Conservation (phyloP, 1,284 basidiomycete species). For the Somion occarium region DNA sequence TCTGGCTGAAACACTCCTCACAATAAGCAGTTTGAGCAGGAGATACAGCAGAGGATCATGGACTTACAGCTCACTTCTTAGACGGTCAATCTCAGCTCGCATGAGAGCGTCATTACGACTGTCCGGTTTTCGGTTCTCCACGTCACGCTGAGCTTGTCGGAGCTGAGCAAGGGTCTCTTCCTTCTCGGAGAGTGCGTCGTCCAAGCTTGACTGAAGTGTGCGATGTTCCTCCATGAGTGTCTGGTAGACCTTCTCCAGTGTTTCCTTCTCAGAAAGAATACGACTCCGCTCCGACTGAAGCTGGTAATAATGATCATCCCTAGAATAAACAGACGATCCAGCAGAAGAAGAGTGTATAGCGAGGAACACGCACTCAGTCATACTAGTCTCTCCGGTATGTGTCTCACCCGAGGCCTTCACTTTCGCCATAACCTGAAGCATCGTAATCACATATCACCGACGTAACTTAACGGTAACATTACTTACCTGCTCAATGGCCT, state of each 20-base stretch:
- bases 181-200: constrained; percentile 67
- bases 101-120: constrained; percentile 69
- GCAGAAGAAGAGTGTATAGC: constrained; percentile 1
- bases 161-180: constrained; percentile 62
- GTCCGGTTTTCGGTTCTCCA: constrained; percentile 49
- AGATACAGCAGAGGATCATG: background rate
- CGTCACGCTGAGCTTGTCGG: constrained; percentile 51
- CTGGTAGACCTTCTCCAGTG: constrained; percentile 75
- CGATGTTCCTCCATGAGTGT: constrained; percentile 75
- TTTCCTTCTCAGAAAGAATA: constrained; percentile 73
- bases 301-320: constrained; percentile 82
- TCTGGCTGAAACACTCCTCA: constrained; percentile 57
- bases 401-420: constrained; percentile 44
- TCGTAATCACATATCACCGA: constrained; percentile 7
- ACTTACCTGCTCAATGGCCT: constrained; percentile 77
- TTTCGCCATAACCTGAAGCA: constrained; percentile 66
- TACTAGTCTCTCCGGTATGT: constrained; percentile 46
- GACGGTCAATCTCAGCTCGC: constrained; percentile 74
- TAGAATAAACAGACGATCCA: constrained; percentile 23
- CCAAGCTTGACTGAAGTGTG: constrained; percentile 61
- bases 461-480: background rate
- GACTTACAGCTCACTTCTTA: constrained; percentile 77
- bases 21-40: constrained; percentile 19
- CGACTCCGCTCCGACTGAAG: constrained; percentile 77
- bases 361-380: constrained; percentile 64